Evolutionary conservation across 768 basidiomycete genomes (phyloP).

Genomic region (Serendipita sp.): DNA sequence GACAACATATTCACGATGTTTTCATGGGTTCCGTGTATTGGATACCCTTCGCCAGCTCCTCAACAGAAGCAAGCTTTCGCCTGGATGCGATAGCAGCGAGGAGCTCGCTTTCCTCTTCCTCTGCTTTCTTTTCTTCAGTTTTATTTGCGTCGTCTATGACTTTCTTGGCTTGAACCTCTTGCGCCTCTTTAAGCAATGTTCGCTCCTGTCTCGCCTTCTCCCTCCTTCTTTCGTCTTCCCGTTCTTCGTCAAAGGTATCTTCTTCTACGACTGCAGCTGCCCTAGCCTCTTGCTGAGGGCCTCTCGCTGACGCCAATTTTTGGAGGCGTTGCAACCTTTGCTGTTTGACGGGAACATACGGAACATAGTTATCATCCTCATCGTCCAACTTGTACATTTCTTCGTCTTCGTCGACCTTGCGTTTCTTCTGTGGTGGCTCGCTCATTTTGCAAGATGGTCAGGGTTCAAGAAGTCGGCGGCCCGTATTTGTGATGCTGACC

Average conservation of each 20-base stretch:
- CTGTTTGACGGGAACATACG: slow-evolving; percentile 77
- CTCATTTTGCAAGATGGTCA: background rate
- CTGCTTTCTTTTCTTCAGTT: slow-evolving; percentile 66
- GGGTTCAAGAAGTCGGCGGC: background rate
- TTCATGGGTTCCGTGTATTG: slow-evolving; percentile 73
- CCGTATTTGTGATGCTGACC: background rate
- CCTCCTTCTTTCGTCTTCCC: slow-evolving; percentile 57
- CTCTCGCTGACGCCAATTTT: slow-evolving; percentile 48
- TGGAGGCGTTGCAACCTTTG: slow-evolving; percentile 67
- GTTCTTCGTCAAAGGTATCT: slow-evolving; percentile 50
- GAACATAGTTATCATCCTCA: slow-evolving; percentile 43
- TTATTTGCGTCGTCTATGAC: slow-evolving; percentile 82
- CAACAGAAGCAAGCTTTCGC: slow-evolving; percentile 78
- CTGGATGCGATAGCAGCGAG: slow-evolving; percentile 81
- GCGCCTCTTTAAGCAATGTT: slow-evolving; percentile 80
- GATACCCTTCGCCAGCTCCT: slow-evolving; percentile 87
- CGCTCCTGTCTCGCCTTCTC: slow-evolving; percentile 71
- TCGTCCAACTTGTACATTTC: background rate
- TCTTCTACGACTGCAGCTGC: slow-evolving; percentile 37
- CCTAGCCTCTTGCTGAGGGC: slow-evolving; percentile 33
- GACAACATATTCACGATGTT: slow-evolving; percentile 43
- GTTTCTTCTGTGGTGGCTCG: background rate
- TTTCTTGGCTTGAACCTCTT: slow-evolving; percentile 78
- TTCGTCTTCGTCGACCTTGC: background rate
- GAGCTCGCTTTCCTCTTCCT: slow-evolving; percentile 82